Conservation (phyloP, 768 basidiomycete genomes). For the Tylopilus rubrobrunneus region DNA sequence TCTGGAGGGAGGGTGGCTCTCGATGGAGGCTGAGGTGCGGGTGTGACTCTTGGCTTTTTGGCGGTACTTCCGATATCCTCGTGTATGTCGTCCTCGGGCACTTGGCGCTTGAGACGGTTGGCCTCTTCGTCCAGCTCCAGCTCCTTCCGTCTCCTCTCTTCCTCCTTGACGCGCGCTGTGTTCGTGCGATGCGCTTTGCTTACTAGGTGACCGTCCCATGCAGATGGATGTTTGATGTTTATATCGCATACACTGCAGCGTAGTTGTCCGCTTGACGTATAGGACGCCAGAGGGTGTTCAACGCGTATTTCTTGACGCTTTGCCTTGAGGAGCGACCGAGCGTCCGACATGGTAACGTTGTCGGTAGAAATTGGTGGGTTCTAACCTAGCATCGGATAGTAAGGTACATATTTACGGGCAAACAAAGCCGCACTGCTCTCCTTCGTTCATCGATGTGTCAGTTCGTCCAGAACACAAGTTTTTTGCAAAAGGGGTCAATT, state of each 20-base stretch:
- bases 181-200: conserved; percentile 75
- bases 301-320: conserved; percentile 75
- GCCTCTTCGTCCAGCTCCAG: conserved; percentile 34
- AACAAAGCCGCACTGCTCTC: too few relatives aligned
- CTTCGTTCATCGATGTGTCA: too few relatives aligned
- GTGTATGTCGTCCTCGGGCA: conserved; percentile 23
- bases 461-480: too few relatives aligned
- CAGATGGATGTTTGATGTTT: conserved; percentile 67
- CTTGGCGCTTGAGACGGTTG: conserved; percentile 34
- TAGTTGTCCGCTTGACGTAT: conserved; percentile 61
- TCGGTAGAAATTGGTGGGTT: background rate
- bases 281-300: conserved; percentile 69
- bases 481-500: too few relatives aligned
- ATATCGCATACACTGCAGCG: conserved; percentile 64
- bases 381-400: too few relatives aligned
- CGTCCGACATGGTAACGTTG: conserved; percentile 60
- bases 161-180: conserved; percentile 54
- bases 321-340: conserved; percentile 77
- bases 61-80: conserved; percentile 21
- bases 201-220: conserved; percentile 86
- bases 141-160: conserved; percentile 43
- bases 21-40: conserved; percentile 11
- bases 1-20: conserved; percentile 49
- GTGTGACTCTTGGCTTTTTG: conserved; percentile 30
- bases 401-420: too few relatives aligned